These are phyloP conservation scores for Amanita phalloides DNA, from an alignment of 768 basidiomycete genomes.

Conservation along the genomic window DNA sequence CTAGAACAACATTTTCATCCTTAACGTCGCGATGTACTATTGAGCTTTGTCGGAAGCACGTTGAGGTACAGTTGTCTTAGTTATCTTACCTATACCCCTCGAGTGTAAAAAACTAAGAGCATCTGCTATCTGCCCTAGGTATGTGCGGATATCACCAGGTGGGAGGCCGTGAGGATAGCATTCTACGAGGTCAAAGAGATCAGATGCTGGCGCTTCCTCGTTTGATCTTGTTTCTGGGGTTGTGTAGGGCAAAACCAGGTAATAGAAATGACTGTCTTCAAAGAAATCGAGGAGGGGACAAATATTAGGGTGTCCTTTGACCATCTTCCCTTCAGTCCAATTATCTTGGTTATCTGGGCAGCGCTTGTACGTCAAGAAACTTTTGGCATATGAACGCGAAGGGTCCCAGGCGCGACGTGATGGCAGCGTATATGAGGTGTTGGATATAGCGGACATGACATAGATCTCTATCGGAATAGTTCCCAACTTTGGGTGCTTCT, in stretches of 20 bases:
- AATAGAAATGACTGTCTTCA: slow-evolving; percentile 94
- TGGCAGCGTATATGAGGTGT: slow-evolving; percentile 71
- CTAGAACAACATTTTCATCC: slow-evolving; percentile 91
- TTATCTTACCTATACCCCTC: slow-evolving; percentile 75
- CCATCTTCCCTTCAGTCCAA: slow-evolving; percentile 62
- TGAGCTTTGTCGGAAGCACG: background rate
- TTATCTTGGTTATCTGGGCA: slow-evolving; percentile 18
- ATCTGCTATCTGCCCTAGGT: slow-evolving; percentile 91
- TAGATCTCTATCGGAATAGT: slow-evolving; percentile 98
- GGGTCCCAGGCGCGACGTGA: slow-evolving; percentile 80
- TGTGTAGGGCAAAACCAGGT: slow-evolving; percentile 78
- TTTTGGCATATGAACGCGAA: slow-evolving; percentile 26
- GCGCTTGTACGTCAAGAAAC: slow-evolving; percentile 11
- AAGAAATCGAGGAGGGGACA: slow-evolving; percentile 94
- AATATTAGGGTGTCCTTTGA: slow-evolving; percentile 92
- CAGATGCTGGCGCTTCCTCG: slow-evolving; percentile 51
- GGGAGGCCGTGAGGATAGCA: slow-evolving; percentile 78
- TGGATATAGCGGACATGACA: slow-evolving; percentile 85
- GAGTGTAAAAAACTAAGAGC: slow-evolving; percentile 82
- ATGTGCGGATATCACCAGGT: slow-evolving; percentile 60
- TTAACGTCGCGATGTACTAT: slow-evolving; percentile 95
- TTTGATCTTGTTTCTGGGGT: slow-evolving; percentile 46
- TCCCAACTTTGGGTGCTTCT: slow-evolving; percentile 88
- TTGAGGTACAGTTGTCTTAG: background rate
- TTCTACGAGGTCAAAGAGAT: slow-evolving; percentile 95